Conservation (phyloP, 2,329 filamentous ascomycete genomes). For the Elsinoe fawcettii region DNA sequence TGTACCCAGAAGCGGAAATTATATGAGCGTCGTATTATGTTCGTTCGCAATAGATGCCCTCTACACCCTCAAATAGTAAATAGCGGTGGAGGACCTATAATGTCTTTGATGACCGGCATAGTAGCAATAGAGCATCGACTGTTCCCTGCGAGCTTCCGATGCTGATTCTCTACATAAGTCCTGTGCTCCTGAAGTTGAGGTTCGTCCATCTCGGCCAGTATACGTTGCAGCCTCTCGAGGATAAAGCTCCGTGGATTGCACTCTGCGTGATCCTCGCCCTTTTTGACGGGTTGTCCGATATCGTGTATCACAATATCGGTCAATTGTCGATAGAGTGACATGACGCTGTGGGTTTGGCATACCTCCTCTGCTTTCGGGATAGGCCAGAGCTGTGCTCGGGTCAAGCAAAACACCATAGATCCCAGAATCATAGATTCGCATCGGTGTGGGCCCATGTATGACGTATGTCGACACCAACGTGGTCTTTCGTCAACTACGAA, state of each 20-base stretch:
- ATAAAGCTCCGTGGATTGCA: constrained; percentile 18
- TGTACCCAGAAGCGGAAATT: no score
- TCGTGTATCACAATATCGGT: constrained; percentile 18
- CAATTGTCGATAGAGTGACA: constrained; percentile 14
- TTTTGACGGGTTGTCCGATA: constrained; percentile 16
- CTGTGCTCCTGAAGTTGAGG: not conserved
- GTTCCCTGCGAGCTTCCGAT: no score
- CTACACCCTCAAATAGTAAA: no score
- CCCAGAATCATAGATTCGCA: constrained; percentile 35
- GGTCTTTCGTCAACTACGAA: constrained; percentile 17
- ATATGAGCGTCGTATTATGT: no score
- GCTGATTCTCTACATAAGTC: not conserved
- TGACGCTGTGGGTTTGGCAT: constrained; percentile 4
- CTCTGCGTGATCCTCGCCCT: constrained; percentile 16
- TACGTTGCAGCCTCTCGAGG: constrained; percentile 17
- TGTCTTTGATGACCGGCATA: no score
- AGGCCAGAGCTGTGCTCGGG: constrained; percentile 30
- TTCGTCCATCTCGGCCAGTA: constrained; percentile 16
- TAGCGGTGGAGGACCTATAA: no score
- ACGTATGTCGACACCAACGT: constrained; percentile 30
- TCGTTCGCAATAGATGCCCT: no score
- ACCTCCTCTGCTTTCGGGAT: constrained; percentile 7
- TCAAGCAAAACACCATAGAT: constrained; percentile 31
- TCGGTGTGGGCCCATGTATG: constrained; percentile 31
- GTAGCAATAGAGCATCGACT: no score